Conservation (phyloP, 345 rosid genomes). For the Viola odorata region DNA sequence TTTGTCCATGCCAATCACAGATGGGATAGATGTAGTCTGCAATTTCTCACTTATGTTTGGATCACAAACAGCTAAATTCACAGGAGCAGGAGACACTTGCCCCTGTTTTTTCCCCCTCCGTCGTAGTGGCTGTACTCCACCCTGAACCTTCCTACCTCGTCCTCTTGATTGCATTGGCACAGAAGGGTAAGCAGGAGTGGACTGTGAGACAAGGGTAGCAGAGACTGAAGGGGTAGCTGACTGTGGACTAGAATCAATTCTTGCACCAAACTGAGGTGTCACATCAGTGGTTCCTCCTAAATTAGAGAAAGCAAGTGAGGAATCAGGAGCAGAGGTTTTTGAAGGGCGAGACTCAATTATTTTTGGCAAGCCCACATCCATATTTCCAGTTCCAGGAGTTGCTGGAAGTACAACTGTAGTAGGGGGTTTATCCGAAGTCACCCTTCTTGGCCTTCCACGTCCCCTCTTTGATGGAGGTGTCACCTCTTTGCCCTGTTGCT, state of each 20-base stretch:
- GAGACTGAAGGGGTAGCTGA: constrained; percentile 22
- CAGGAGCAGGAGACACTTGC: constrained; percentile 14
- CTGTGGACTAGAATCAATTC: constrained; percentile 23
- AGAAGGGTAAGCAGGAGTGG: constrained; percentile 25
- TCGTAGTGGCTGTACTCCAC: constrained; percentile 41
- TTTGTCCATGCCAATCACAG: constrained; percentile 15
- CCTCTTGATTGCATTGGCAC: constrained; percentile 24
- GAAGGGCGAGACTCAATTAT: constrained; percentile 30
- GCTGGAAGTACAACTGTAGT: constrained; percentile 21
- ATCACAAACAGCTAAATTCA: constrained; percentile 21
- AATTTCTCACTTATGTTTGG: constrained; percentile 25
- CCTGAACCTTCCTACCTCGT: constrained; percentile 27
- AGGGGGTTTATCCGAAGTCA: constrained; percentile 40
- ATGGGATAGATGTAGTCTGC: constrained; percentile 26
- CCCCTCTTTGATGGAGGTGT: constrained; percentile 82
- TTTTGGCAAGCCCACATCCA: constrained; percentile 31
- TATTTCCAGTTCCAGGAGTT: constrained; percentile 31
- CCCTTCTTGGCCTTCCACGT: constrained; percentile 91
- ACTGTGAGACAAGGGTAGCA: constrained; percentile 29
- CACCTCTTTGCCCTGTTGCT: constrained; percentile 43
- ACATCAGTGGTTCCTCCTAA: constrained; percentile 18
- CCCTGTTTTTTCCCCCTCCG: constrained; percentile 50
- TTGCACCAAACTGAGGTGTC: constrained; percentile 22
- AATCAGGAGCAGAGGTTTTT: constrained; percentile 19
- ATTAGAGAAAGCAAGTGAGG: constrained; percentile 19